Base-by-base conservation (phyloP, 805 yeast species). In the Lachancea lanzarotensis region DNA sequence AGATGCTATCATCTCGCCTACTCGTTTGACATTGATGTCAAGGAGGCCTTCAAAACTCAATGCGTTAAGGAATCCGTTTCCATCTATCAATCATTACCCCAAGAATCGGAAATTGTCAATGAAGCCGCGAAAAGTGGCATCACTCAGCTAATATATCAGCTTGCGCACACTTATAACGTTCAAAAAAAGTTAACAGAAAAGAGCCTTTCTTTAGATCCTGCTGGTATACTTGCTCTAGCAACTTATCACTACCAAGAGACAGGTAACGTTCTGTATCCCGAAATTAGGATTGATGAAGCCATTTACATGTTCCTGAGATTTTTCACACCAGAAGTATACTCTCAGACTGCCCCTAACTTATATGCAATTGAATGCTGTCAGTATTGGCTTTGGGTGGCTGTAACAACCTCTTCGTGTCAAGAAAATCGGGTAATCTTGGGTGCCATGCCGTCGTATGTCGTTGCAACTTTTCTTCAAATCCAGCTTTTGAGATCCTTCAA, bases 1-100 rank as follows among this genome's bases (percentile, higher is more conserved):
- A 67, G 82, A 40, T 60, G 68, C n/a, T 62, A 69, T 30, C 72
- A 72, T 43, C 66, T 88, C 47, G 74, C 84, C 0, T 56, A 70
- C 27, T 78, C 93, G 3, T 76, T 75, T 62, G 98, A 90, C 62
- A 56, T 87, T 42, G 78, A 82, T 42, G 65, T 80, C 11, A 65
- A 63, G n/a, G 54, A 55, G 1, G 62, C 63, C 18, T 72, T 82
- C 36, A 48, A 52, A 2, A 52, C 65, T 2, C 17, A 54, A 1
- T 61, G 55, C 55, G 56, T 71, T 8, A 53, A 58, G 2, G 69
- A 69, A 29, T 62, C 81, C 1, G 62, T 60, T 35, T 53, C 59
- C 2, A 55, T 82, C 2, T 77, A 83, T 40, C 53, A 54, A 6
- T 54, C 60, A 10, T 36, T 62, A 34, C 65, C 62, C 9, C 43